Evolutionary conservation across 1,284 basidiomycete species (phyloP), one percentile per base, ranked within the genome.

Genomic region (Phlebopus sp.): DNA sequence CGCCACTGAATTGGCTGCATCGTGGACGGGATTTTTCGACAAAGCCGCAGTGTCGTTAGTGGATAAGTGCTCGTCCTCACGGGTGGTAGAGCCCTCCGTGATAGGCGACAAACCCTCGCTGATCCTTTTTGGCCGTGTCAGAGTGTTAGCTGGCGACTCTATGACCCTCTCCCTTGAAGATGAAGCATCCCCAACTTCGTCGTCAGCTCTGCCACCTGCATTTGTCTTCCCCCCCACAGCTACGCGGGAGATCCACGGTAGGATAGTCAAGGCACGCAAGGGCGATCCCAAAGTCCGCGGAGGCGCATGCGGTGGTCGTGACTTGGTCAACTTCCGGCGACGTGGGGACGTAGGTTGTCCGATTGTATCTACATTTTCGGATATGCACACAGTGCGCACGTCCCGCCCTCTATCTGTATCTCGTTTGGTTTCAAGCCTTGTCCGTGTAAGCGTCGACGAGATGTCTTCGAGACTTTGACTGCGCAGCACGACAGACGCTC

Each of bases 391-490:
- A 38, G 27, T 23, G 14, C 56, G 60, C 31, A 59, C 59, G 18
- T 60, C 62, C 21, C 50, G 59, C 38, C 47, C 55, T 0, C 21
- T 42, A 2, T 42, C 39, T 1, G 14, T 13, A 4, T 32, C 18
- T 3, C 37, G 37, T 15, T 5, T 39, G 17, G 35, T 43, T 4
- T 53, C 59, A 13, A 55, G 53, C 4, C 59, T 52, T 0, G 57
- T 62, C 6, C 55, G 49, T 5, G 41, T 14, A 6, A 61, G 53
- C 14, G 54, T 44, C 2, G 60, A 57, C 17, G 51, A 50, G 19
- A 62, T 47, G 10, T 61, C 47, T 21, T 60, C 62, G 15, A 64
- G 58, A 17, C 59, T 64, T n/a, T 62, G 51, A 0, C 61, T 65
- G 27, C 35, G 56, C 27, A 41, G 6, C 13, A 3, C 14, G 11